phyloP scores from a whole-genome alignment of 176 grass and related monocot species.

The Oryza glumipatula region DNA sequence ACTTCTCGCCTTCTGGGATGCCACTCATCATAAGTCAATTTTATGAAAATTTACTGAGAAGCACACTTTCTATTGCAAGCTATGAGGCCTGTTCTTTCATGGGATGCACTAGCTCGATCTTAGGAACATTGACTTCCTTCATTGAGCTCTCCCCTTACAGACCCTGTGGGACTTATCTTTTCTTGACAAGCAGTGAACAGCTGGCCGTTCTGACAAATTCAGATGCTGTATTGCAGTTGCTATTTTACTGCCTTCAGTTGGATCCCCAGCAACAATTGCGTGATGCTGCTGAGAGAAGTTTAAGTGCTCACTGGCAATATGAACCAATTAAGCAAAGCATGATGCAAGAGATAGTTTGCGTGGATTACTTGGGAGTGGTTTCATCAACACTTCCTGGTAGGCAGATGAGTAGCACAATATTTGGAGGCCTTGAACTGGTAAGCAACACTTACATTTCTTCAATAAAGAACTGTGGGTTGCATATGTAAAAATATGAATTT shows the following conservation, averaged over 20 bases:
- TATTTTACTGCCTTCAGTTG: conserved; percentile 87
- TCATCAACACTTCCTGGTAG: conserved; percentile 49
- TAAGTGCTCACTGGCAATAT: conserved; percentile 82
- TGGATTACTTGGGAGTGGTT: conserved; percentile 61
- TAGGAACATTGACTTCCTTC: conserved; percentile 79
- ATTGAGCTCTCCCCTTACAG: conserved; percentile 88
- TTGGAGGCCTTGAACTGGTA: conserved; percentile 81
- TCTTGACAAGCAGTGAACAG: conserved; percentile 57
- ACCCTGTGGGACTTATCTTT: conserved; percentile 77
- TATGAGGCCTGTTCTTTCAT: conserved; percentile 87
- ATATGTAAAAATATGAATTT: conserved; percentile 2
- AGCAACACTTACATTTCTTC: conserved; percentile 21
- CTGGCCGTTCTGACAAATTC: conserved; percentile 69
- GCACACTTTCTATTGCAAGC: conserved; percentile 74
- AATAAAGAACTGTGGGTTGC: neutral
- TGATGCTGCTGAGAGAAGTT: conserved; percentile 71
- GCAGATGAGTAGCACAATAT: conserved; percentile 32
- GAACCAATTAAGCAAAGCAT: conserved; percentile 62
- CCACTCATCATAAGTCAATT: conserved; percentile 59
- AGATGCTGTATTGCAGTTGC: conserved; percentile 80
- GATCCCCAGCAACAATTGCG: conserved; percentile 63
- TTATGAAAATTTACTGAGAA: conserved; percentile 72
- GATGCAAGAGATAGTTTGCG: conserved; percentile 49
- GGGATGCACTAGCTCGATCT: conserved; percentile 86
- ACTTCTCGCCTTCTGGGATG: conserved; percentile 53